Evolutionary conservation across 106 monocot genomes (phyloP).

Genomic region (Platanthera zijinensis): DNA sequence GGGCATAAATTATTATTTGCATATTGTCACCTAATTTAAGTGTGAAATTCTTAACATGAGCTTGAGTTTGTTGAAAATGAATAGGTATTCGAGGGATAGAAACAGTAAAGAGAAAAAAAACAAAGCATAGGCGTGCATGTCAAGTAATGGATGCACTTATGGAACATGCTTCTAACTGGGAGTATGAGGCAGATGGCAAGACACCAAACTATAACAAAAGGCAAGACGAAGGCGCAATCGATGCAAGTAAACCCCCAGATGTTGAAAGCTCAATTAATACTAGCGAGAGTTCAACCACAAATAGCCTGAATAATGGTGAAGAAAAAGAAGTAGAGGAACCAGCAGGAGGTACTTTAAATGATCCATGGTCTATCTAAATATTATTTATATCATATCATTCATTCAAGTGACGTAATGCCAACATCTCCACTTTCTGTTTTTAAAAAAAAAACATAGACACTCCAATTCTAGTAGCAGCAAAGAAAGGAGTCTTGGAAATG

Average conservation of each 20-base stretch:
- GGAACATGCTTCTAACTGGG: not conserved
- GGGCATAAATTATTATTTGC: not conserved
- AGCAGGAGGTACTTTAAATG: not conserved
- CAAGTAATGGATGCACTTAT: constrained; percentile 15
- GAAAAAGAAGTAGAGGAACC: not conserved
- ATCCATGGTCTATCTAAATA: not conserved
- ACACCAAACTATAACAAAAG: not conserved
- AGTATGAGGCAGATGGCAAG: constrained; percentile 13
- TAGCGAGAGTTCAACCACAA: not conserved
- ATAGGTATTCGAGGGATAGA: constrained; percentile 9
- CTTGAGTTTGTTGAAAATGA: not conserved
- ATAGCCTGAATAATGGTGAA: not conserved
- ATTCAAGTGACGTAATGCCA: not conserved
- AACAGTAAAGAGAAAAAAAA: constrained; percentile 3
- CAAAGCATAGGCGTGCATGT: constrained; percentile 1
- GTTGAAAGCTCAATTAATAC: not conserved
- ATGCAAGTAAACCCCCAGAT: not conserved
- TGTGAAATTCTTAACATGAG: not conserved
- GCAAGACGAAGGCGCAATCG: not conserved
- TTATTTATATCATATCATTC: not conserved
- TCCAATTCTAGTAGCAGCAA: constrained; percentile 24
- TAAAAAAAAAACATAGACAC: not conserved
- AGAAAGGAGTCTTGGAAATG: constrained; percentile 19
- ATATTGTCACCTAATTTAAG: not conserved
- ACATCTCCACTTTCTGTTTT: not conserved